These are phyloP conservation scores for Cyberlindnera mrakii DNA, from an alignment of 805 yeast species.

Conservation along the genomic window DNA sequence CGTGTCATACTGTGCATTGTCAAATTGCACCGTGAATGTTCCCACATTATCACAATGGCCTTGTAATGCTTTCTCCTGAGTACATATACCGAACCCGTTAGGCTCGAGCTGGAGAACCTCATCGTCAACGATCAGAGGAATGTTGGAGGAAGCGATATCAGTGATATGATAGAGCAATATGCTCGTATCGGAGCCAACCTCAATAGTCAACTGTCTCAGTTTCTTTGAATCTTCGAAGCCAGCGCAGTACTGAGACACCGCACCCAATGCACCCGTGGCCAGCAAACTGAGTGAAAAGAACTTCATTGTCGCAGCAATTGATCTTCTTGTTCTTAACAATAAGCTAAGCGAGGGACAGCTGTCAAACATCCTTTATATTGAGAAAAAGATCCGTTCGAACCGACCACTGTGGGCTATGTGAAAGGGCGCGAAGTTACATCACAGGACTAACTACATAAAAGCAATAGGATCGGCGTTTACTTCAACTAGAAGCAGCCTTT, in stretches of 20 bases:
- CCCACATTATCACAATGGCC: slow-evolving; percentile 11
- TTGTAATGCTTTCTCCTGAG: slow-evolving; percentile 5
- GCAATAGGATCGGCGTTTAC: too few relatives aligned
- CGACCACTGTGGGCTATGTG: too few relatives aligned
- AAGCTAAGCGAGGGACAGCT: too few relatives aligned
- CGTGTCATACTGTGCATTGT: not conserved
- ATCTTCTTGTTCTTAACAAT: too few relatives aligned
- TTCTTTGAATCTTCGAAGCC: slow-evolving; percentile 6
- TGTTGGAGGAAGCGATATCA: slow-evolving; percentile 8
- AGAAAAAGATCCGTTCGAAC: too few relatives aligned
- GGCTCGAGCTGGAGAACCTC: slow-evolving; percentile 1
- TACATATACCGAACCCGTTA: slow-evolving; percentile 11
- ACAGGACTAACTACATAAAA: too few relatives aligned
- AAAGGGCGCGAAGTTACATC: too few relatives aligned
- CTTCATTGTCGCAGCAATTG: not conserved
- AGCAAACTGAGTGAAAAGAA: not conserved
- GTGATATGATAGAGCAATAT: slow-evolving; percentile 9
- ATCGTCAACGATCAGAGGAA: slow-evolving; percentile 8
- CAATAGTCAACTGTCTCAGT: not conserved
- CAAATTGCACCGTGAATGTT: slow-evolving; percentile 6
- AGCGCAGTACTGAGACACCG: slow-evolving; percentile 5
- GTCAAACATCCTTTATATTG: too few relatives aligned
- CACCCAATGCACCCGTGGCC: slow-evolving; percentile 1
- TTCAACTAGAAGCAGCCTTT: slow-evolving; percentile 21
- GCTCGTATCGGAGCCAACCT: slow-evolving; percentile 2